Evolutionary conservation across 305 asterid species (phyloP).

Genomic region (Nicotiana rustica): DNA sequence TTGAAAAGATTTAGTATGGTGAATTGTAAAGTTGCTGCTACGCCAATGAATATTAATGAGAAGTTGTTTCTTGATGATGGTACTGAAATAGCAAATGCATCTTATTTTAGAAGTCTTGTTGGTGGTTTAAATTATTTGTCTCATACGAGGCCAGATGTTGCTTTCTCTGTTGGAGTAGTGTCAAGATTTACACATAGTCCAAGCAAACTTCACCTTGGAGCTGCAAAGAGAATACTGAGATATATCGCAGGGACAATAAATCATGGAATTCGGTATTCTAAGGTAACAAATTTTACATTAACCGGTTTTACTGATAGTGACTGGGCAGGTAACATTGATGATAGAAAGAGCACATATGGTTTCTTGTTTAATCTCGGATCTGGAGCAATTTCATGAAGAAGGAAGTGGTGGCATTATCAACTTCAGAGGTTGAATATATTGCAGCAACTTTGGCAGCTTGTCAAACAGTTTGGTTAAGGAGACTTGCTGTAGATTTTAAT

Average conservation of each 20-base stretch:
- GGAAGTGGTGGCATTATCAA: neutral
- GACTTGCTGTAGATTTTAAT: too few relatives aligned
- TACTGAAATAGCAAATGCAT: neutral
- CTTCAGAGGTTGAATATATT: slow-evolving; percentile 3
- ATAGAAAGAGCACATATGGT: neutral
- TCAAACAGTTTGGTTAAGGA: neutral
- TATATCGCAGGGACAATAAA: neutral
- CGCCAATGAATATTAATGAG: slow-evolving; percentile 18
- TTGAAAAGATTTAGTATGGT: neutral
- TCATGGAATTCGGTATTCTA: neutral
- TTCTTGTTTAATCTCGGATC: neutral
- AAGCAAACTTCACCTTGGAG: neutral
- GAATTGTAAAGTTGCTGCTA: neutral
- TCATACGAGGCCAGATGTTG: neutral
- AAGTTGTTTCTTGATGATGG: slow-evolving; percentile 27
- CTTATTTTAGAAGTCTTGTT: slow-evolving; percentile 16
- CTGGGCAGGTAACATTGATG: neutral
- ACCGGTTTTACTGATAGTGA: neutral
- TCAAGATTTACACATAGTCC: slow-evolving; percentile 19
- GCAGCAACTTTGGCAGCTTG: neutral
- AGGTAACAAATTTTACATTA: neutral
- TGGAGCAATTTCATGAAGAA: neutral
- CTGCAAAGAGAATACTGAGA: neutral
- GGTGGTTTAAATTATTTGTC: slow-evolving; percentile 31
- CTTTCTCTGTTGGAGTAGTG: neutral